Conservation (phyloP, 352 stramenopile species). For the Globisporangium ultimum region DNA sequence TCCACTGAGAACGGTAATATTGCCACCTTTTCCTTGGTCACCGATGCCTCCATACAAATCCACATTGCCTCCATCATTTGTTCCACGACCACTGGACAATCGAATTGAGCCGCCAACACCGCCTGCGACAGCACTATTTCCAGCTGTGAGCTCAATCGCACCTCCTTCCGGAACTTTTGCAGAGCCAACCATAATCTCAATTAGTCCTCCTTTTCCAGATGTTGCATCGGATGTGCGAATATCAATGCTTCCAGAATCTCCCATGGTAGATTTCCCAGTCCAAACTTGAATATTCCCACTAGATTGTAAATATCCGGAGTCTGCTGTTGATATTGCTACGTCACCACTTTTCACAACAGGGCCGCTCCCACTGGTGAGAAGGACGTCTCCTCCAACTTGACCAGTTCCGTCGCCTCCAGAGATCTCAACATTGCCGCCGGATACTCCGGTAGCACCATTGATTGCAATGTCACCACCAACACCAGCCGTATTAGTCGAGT, state of each 20-base stretch:
- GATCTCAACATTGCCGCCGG: constrained; percentile 23
- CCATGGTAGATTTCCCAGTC: background rate
- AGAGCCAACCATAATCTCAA: constrained; percentile 7
- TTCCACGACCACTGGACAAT: constrained; percentile 8
- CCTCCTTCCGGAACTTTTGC: background rate
- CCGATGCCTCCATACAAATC: constrained; percentile 8
- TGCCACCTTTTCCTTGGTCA: constrained; percentile 1
- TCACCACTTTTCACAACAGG: constrained; percentile 10
- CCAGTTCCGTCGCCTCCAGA: constrained; percentile 14
- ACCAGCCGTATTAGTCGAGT: constrained; percentile 20
- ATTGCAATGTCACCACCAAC: constrained; percentile 28
- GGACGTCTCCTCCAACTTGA: constrained; percentile 18
- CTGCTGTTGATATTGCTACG: constrained; percentile 6
- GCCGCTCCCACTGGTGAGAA: constrained; percentile 22
- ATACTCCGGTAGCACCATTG: constrained; percentile 19
- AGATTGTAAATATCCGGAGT: background rate
- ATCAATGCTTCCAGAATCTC: constrained; percentile 7
- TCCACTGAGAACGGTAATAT: constrained; percentile 17
- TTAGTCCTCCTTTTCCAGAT: constrained; percentile 7
- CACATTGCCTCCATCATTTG: constrained; percentile 9
- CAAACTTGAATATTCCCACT: constrained; percentile 7
- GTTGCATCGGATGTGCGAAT: constrained; percentile 3
- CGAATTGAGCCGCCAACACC: constrained; percentile 9
- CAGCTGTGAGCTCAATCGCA: background rate
- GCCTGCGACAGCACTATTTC: background rate